A percentile compares a stretch with the other conserved stretches of the same genome.
phyloP scores from a whole-genome alignment of 306 rosid genomes.

The Dryas alaskensis region DNA sequence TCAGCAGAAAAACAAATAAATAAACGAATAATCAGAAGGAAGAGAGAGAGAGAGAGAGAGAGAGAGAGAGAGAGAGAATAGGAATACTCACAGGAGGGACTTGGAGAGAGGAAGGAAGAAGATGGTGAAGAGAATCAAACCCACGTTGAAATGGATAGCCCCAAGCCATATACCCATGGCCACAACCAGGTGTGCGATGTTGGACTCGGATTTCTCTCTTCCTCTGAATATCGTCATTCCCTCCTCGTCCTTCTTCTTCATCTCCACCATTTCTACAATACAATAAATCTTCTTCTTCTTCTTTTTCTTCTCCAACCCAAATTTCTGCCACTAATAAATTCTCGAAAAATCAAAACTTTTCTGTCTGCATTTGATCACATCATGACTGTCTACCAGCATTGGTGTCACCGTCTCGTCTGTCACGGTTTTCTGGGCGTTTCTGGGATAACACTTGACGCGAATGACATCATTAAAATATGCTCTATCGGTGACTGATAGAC shows the following conservation, averaged over 20 bases:
- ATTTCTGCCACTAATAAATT: background rate
- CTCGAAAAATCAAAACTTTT: background rate
- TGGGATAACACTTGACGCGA: background rate
- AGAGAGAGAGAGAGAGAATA: background rate
- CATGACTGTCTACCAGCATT: background rate
- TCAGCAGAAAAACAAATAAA: background rate
- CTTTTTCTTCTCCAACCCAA: background rate
- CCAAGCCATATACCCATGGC: slow-evolving; percentile 73
- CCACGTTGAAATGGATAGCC: slow-evolving; percentile 56
- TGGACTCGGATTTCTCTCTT: slow-evolving; percentile 32
- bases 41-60: background rate
- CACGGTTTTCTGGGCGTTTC: background rate
- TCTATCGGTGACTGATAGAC: background rate
- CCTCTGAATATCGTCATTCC: slow-evolving; percentile 35
- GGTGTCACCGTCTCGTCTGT: background rate
- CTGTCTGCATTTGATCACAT: background rate
- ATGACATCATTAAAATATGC: background rate
- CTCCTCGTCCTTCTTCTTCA: slow-evolving; percentile 3
- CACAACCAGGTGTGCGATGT: slow-evolving; percentile 21
- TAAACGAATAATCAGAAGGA: background rate
- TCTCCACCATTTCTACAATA: slow-evolving; percentile 3
- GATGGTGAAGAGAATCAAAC: slow-evolving; percentile 43
- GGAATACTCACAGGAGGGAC: slow-evolving; percentile 50
- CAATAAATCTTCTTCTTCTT: background rate
- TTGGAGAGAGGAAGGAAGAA: slow-evolving; percentile 61